These are phyloP conservation scores for Dimocarpus longan DNA, from an alignment of 345 rosid genomes.

Conservation along the genomic window DNA sequence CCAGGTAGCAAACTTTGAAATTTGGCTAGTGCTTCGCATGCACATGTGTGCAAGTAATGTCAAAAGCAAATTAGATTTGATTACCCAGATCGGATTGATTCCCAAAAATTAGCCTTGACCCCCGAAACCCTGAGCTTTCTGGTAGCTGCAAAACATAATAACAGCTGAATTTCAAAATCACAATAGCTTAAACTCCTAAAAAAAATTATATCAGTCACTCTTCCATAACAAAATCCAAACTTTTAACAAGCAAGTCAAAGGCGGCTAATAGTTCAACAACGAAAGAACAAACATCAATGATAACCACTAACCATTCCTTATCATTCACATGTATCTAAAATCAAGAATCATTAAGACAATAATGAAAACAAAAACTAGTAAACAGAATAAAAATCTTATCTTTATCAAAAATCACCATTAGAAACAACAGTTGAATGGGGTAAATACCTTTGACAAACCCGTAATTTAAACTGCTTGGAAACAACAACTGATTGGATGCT, in stretches of 20 bases:
- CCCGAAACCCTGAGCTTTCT: slow-evolving; percentile 55
- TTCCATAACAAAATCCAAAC: not conserved
- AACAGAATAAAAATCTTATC: not conserved
- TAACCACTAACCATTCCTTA: not conserved
- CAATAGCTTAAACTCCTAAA: not conserved
- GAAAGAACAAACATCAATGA: not conserved
- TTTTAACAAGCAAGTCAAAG: not conserved
- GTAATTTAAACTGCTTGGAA: slow-evolving; percentile 16
- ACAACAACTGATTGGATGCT: slow-evolving; percentile 23
- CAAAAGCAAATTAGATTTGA: not conserved
- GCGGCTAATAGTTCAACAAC: not conserved
- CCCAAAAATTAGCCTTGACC: slow-evolving; percentile 77
- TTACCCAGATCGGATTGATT: slow-evolving; percentile 81
- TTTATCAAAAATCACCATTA: not conserved
- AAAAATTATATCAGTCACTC: not conserved
- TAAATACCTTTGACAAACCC: slow-evolving; percentile 31
- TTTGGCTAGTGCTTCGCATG: not conserved
- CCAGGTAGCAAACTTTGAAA: not conserved
- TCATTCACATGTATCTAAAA: not conserved
- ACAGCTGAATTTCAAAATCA: not conserved
- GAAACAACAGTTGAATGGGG: not conserved
- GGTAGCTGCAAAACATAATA: slow-evolving; percentile 47
- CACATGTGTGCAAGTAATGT: not conserved
- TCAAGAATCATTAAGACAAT: not conserved
- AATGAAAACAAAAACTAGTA: not conserved